These are phyloP conservation scores for Cydonia oblonga DNA, from an alignment of 331 rosid species.

Conservation along the genomic window DNA sequence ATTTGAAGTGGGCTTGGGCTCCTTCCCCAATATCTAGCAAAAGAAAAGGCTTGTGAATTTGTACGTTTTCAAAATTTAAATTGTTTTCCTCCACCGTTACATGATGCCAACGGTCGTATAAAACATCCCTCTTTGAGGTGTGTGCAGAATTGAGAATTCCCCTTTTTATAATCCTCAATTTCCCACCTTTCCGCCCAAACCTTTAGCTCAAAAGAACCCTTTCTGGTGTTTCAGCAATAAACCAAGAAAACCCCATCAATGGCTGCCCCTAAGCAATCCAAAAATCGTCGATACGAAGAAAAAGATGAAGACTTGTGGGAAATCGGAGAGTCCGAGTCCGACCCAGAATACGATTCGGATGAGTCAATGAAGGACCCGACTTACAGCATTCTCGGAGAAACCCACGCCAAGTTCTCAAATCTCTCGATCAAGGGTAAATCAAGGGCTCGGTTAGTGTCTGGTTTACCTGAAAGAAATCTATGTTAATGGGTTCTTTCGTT, in stretches of 20 bases:
- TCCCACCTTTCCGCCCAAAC: neutral
- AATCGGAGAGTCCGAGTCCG: conserved; percentile 33
- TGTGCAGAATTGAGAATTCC: neutral
- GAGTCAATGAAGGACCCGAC: conserved; percentile 37
- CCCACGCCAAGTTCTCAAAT: conserved; percentile 26
- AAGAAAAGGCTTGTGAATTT: neutral
- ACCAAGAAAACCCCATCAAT: conserved; percentile 19
- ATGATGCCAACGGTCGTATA: neutral
- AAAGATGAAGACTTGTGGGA: conserved; percentile 17
- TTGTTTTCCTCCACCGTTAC: neutral
- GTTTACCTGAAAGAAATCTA: neutral
- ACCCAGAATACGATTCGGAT: conserved; percentile 20
- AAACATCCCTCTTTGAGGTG: neutral
- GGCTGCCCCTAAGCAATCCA: conserved; percentile 15
- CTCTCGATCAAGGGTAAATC: conserved; percentile 34
- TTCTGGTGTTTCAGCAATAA: neutral
- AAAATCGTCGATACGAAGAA: neutral
- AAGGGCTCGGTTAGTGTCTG: conserved; percentile 24
- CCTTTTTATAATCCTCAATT: neutral
- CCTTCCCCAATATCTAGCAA: neutral
- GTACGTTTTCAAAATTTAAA: neutral
- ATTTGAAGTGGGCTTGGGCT: no score
- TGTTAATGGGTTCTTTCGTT: neutral
- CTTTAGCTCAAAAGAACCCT: neutral
- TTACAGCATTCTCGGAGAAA: conserved; percentile 31